Base-by-base conservation (phyloP, 1,284 basidiomycete genomes). In the Pulchroboletus neoregius region DNA sequence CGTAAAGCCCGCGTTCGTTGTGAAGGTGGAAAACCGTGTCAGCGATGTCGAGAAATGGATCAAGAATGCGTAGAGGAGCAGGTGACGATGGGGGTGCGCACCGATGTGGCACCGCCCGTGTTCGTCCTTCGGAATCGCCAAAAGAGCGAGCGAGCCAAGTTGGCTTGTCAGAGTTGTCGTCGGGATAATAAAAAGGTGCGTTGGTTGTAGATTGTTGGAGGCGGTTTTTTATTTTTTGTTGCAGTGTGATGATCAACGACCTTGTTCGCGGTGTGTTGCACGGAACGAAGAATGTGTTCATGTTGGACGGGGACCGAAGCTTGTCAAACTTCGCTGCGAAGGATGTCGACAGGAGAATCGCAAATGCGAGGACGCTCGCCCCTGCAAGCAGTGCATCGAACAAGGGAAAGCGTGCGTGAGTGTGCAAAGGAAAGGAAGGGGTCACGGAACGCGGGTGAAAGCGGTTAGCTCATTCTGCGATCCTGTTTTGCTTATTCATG, bases 121-220 rank as follows among this genome's bases (percentile, higher is more conserved):
- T 28, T 61, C 22, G 43, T 57, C 40, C 41, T 61, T 42, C 47
- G 56, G 9, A 49, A 55, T 34, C 67, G 69, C 22, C 60, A 65
- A 24, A 67, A 60, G 50, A 58, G 52, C 47, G 76, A 78, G 48
- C 70, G 76, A 27, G 77, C 74, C 37, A 80, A 79, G 56, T 50
- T 78, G 49, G 79, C 78, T 3, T 82, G 78, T 60, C 67, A 71
- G 50, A 73, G 66, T 40, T 82, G 79, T 59, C 71, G 79, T 18
- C 71, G 74, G 52, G 78, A 80, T 53, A 80, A 80, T 51, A 81
- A 82, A 58, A 82, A 82, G 73, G 79, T 73, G 48, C 10, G 53
- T n/a, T 46, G 26, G 50, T 45, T 18, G 34, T 26, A 39, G 26
- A 32, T 41, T 26, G 41, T 12, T 43, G 12, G 31, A 38, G 10